These are phyloP conservation scores for Amanita rimosa DNA, from an alignment of 768 basidiomycete genomes.

Conservation along the genomic window DNA sequence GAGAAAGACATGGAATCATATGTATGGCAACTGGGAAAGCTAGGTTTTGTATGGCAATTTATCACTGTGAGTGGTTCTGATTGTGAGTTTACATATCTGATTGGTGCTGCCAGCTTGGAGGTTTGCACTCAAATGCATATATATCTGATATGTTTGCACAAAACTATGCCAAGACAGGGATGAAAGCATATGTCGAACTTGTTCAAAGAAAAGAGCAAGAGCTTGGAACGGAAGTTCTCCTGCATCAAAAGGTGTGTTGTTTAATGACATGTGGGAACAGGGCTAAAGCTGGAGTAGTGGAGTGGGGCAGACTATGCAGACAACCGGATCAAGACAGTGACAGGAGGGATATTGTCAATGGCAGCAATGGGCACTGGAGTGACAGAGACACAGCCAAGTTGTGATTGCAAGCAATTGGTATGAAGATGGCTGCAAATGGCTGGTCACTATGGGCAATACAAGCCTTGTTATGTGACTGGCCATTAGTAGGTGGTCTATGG, in stretches of 20 bases:
- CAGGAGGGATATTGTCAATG: constrained; percentile 93
- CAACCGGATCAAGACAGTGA: constrained; percentile 87
- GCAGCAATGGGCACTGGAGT: constrained; percentile 99
- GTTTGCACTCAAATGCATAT: constrained; percentile 94
- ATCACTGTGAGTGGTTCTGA: constrained; percentile 63
- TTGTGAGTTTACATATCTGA: background rate
- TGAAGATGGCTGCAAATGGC: too few relatives aligned
- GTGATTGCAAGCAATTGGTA: too few relatives aligned
- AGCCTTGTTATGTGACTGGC: too few relatives aligned
- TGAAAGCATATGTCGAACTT: constrained; percentile 98
- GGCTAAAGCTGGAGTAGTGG: constrained; percentile 46
- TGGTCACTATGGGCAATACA: too few relatives aligned
- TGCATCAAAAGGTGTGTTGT: constrained; percentile 79
- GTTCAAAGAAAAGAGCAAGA: constrained; percentile 90
- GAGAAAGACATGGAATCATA: constrained; percentile 78
- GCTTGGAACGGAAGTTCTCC: constrained; percentile 90
- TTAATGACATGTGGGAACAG: background rate
- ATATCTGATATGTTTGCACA: constrained; percentile 90
- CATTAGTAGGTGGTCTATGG: too few relatives aligned
- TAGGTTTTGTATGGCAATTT: constrained; percentile 99
- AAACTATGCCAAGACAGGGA: constrained; percentile 86
- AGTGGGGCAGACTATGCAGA: constrained; percentile 92
- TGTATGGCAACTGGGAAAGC: constrained; percentile 89
- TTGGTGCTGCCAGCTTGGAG: constrained; percentile 58
- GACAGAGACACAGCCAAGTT: constrained; percentile 47